A percentile compares a stretch with the other conserved stretches of the same genome.
These are phyloP conservation scores for Diaporthe velutina DNA, from an alignment of 2,329 filamentous ascomycete genomes.

Conservation along the genomic window DNA sequence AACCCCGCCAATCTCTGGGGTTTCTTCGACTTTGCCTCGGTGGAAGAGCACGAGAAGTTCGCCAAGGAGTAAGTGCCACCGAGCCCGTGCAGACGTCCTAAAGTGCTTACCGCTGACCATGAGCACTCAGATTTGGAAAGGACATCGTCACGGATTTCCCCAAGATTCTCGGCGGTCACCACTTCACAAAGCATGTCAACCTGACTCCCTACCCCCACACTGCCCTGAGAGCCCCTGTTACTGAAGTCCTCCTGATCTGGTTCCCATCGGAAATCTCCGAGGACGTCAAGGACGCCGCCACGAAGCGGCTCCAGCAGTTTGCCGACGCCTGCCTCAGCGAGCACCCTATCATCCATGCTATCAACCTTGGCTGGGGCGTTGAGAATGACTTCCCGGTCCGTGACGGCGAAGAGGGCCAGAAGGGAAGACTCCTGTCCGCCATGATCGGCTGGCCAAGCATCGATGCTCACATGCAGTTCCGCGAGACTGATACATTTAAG, in stretches of 20 bases:
- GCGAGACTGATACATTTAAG: constrained; percentile 52
- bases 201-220: constrained; percentile 36
- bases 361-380: constrained; percentile 47
- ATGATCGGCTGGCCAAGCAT: constrained; percentile 55
- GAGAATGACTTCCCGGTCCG: constrained; percentile 49
- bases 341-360: constrained; percentile 35
- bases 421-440: constrained; percentile 43
- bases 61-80: constrained; percentile 40
- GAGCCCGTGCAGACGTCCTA: not conserved
- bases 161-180: constrained; percentile 40
- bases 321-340: constrained; percentile 39
- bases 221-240: constrained; percentile 40
- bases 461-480: constrained; percentile 52
- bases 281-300: constrained; percentile 15
- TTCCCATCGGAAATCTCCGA: constrained; percentile 35
- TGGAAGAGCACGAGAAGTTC: constrained; percentile 44
- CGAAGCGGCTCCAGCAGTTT: constrained; percentile 18
- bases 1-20: constrained; percentile 42
- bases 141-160: constrained; percentile 42
- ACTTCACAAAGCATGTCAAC: constrained; percentile 43
- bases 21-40: constrained; percentile 46
- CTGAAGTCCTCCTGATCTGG: constrained; percentile 40
- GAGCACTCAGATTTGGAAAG: constrained; percentile 35
- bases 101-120: not conserved
- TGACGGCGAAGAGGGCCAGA: constrained; percentile 46